phyloP scores from a whole-genome alignment of 2,329 filamentous ascomycete genomes.

The Ophiostoma sp. region DNA sequence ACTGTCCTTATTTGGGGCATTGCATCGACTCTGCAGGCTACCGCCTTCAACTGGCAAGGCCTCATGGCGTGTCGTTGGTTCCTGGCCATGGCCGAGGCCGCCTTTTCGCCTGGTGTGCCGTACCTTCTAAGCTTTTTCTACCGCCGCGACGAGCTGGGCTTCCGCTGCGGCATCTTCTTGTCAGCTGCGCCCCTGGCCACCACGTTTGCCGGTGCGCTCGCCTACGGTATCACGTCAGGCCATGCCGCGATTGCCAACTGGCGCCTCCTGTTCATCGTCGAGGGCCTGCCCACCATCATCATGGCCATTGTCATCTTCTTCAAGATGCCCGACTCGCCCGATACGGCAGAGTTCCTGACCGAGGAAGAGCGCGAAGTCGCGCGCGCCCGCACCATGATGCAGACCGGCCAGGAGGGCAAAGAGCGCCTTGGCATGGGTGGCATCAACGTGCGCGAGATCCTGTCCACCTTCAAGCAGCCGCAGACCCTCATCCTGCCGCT shows the following conservation, averaged over 20 bases:
- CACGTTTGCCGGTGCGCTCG: conserved; percentile 59
- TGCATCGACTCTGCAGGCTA: conserved; percentile 33
- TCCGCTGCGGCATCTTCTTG: conserved; percentile 65
- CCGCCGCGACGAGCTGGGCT: conserved; percentile 55
- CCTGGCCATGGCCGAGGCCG: conserved; percentile 42
- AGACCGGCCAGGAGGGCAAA: conserved; percentile 46
- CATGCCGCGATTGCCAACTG: conserved; percentile 53
- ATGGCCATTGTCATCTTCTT: conserved; percentile 52
- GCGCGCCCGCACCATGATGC: conserved; percentile 46
- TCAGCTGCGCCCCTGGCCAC: conserved; percentile 62
- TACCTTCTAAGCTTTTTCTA: conserved; percentile 46
- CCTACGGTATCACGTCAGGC: conserved; percentile 58
- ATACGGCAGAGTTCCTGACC: conserved; percentile 49
- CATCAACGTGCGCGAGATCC: conserved; percentile 43
- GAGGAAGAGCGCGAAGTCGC: conserved; percentile 55
- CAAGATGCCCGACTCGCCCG: conserved; percentile 48
- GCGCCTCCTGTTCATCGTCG: conserved; percentile 60
- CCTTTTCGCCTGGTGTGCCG: conserved; percentile 39
- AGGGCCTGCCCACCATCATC: conserved; percentile 55
- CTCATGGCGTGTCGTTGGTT: conserved; percentile 39
- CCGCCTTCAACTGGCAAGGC: conserved; percentile 34
- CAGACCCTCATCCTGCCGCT: conserved; percentile 46
- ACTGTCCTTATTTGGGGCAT: conserved; percentile 32
- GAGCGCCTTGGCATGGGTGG: conserved; percentile 40
- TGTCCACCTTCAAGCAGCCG: conserved; percentile 42